Conservation (phyloP, 2,329 filamentous ascomycete species). For the Coniosporium tulheliwenetii region DNA sequence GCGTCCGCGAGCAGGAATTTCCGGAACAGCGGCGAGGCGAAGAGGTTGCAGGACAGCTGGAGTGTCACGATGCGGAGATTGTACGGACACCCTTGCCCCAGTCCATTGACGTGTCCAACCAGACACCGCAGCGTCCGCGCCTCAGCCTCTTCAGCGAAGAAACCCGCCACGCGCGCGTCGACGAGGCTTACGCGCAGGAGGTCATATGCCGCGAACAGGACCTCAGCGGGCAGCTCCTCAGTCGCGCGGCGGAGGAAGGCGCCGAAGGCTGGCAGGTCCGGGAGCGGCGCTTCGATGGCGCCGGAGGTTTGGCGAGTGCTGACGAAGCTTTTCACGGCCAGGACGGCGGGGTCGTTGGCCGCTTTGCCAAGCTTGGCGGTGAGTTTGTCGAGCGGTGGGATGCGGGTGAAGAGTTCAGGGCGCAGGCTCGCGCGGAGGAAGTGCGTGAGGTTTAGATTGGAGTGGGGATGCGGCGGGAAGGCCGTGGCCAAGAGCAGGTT, state of each 20-base stretch:
- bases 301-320: conserved; percentile 41
- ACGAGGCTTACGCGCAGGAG: conserved; percentile 63
- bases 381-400: conserved; percentile 72
- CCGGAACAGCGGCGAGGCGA: conserved; percentile 57
- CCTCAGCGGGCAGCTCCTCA: conserved; percentile 41
- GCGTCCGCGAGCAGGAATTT: conserved; percentile 42
- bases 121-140: conserved; percentile 44
- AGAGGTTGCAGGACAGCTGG: conserved; percentile 74
- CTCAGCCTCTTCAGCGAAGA: conserved; percentile 57
- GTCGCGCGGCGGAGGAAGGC: conserved; percentile 42
- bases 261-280: conserved; percentile 52
- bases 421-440: conserved; percentile 48
- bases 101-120: conserved; percentile 39
- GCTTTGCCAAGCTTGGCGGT: conserved; percentile 56
- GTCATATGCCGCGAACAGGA: conserved; percentile 72
- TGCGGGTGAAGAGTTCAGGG: conserved; percentile 61
- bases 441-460: conserved; percentile 51
- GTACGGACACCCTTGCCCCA: conserved; percentile 49
- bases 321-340: conserved; percentile 55
- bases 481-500: conserved; percentile 61
- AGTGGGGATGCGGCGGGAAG: conserved; percentile 61
- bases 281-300: conserved; percentile 51
- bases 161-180: conserved; percentile 66
- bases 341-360: conserved; percentile 44
- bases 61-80: conserved; percentile 68